These are phyloP conservation scores for Russula abietina DNA, from an alignment of 768 basidiomycete genomes.

Conservation along the genomic window DNA sequence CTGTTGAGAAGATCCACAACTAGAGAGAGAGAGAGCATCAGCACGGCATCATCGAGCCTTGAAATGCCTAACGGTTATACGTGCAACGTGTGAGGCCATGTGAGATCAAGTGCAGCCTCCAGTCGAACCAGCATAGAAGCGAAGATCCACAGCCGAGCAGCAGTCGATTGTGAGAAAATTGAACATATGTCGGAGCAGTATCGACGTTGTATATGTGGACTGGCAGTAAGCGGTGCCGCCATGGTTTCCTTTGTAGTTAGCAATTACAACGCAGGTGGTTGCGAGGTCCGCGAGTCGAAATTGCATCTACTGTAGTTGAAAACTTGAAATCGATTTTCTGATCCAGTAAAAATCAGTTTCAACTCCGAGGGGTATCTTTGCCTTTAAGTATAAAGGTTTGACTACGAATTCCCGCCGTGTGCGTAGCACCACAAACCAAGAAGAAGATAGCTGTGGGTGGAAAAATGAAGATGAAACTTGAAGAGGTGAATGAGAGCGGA, in stretches of 20 bases:
- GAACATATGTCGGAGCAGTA: not conserved
- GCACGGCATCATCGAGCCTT: not conserved
- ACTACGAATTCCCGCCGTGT: not conserved
- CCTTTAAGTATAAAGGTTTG: not conserved
- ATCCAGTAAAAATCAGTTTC: too few species aligned
- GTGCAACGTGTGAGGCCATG: not conserved
- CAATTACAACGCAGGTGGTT: too few species aligned
- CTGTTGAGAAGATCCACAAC: not conserved
- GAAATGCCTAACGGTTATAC: not conserved
- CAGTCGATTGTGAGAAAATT: too few species aligned
- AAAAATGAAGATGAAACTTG: not conserved
- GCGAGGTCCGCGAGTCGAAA: too few species aligned
- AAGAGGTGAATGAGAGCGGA: too few species aligned
- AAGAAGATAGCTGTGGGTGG: not conserved
- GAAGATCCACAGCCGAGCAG: not conserved
- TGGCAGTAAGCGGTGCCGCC: too few species aligned
- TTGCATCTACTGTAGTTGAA: too few species aligned
- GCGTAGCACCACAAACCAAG: not conserved
- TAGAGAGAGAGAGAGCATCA: conserved; percentile 4
- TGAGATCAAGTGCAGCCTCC: not conserved
- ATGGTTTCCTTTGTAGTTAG: not conserved
- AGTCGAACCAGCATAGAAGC: not conserved
- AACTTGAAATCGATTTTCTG: too few species aligned
- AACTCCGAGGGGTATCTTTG: too few species aligned
- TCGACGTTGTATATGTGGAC: not conserved